These are phyloP conservation scores for Amauroascus niger DNA, from an alignment of 2,329 filamentous ascomycete species.

Conservation along the genomic window DNA sequence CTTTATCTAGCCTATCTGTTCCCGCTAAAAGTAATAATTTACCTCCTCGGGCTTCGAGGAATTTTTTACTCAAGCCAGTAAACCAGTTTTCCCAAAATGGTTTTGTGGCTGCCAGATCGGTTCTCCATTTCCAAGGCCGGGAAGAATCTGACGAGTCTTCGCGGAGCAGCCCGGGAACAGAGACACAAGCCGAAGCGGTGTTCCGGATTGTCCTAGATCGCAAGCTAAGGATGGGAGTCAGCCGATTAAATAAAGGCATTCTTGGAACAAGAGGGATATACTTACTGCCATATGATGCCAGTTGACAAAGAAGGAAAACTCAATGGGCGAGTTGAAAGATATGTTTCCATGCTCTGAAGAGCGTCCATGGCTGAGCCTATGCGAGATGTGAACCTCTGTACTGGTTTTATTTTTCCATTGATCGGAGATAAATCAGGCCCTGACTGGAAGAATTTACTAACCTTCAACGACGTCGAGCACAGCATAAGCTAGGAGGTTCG, in stretches of 20 bases:
- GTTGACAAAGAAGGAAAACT: constrained; percentile 67
- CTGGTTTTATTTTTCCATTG: not conserved
- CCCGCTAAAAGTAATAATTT: constrained; percentile 80
- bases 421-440: not conserved
- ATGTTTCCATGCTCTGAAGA: constrained; percentile 85
- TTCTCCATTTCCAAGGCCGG: constrained; percentile 70
- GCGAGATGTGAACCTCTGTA: not conserved
- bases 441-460: constrained; percentile 15
- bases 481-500: constrained; percentile 67
- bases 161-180: constrained; percentile 68
- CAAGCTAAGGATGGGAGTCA: constrained; percentile 37
- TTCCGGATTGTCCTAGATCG: constrained; percentile 81
- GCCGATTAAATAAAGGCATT: not conserved
- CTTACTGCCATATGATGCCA: constrained; percentile 82
- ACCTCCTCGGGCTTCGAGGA: constrained; percentile 68
- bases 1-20: constrained; percentile 81
- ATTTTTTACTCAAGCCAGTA: constrained; percentile 74
- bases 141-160: constrained; percentile 34
- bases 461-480: constrained; percentile 91
- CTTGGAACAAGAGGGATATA: constrained; percentile 7
- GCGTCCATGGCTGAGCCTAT: constrained; percentile 82
- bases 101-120: constrained; percentile 71
- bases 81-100: constrained; percentile 96
- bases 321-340: constrained; percentile 69
- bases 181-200: constrained; percentile 69